Evolutionary conservation across 208 protist genomes (phyloP).

Genomic region (Trypanosoma mega): DNA sequence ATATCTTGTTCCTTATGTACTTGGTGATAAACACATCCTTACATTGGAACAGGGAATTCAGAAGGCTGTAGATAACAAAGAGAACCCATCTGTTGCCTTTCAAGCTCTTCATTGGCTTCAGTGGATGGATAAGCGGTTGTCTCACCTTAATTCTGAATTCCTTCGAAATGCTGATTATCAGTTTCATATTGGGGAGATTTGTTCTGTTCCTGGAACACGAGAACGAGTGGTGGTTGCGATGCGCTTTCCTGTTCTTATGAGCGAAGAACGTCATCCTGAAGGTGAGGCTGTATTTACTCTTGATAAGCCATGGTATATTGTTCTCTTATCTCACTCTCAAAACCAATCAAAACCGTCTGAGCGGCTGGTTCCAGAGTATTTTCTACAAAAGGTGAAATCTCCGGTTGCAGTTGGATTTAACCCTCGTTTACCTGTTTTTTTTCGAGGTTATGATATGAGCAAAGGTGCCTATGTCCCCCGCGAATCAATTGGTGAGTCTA

Average conservation of each 20-base stretch:
- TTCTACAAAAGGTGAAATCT: slow-evolving; percentile 7
- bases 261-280: not conserved
- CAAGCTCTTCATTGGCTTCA: slow-evolving; percentile 8
- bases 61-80: slow-evolving; percentile 4
- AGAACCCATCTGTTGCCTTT: slow-evolving; percentile 7
- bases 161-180: slow-evolving; percentile 5
- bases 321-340: slow-evolving; percentile 15
- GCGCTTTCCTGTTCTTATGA: slow-evolving; percentile 19
- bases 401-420: slow-evolving; percentile 9
- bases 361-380: slow-evolving; percentile 5
- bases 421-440: slow-evolving; percentile 17
- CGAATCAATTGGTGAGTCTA: slow-evolving; percentile 3
- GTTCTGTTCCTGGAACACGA: not conserved
- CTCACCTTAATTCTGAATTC: not conserved
- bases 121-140: slow-evolving; percentile 9
- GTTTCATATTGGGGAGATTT: slow-evolving; percentile 9
- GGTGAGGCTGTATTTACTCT: not conserved
- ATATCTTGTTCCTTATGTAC: slow-evolving; percentile 11
- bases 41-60: slow-evolving; percentile 13
- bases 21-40: slow-evolving; percentile 2
- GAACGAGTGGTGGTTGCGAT: slow-evolving; percentile 7
- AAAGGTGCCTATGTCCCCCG: slow-evolving; percentile 20
- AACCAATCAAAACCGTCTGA: slow-evolving; percentile 1
- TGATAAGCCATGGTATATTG: slow-evolving; percentile 17
- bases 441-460: slow-evolving; percentile 21